A percentile compares a stretch with the other conserved stretches of the same genome.
Evolutionary conservation across 192 early-diverging fungal genomes (phyloP).

Genomic region (Umbelopsis sp.): DNA sequence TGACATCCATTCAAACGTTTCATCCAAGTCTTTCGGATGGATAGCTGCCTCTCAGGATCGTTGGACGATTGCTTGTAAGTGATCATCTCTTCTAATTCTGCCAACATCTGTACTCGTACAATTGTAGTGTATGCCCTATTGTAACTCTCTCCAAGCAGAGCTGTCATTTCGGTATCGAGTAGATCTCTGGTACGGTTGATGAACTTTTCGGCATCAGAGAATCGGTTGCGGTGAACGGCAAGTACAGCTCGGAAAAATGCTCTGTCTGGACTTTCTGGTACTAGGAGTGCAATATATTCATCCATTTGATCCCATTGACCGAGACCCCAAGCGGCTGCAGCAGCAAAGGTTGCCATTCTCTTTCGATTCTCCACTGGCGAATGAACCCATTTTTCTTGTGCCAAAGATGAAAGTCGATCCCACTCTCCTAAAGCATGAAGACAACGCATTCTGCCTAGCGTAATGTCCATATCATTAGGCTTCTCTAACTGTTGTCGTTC

Average conservation of each 20-base stretch:
- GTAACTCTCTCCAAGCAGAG: constrained; percentile 91
- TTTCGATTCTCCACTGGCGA: constrained; percentile 63
- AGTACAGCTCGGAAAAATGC: constrained; percentile 88
- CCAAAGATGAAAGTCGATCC: constrained; percentile 78
- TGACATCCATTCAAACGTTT: constrained; percentile 84
- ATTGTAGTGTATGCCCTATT: constrained; percentile 86
- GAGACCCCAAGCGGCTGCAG: constrained; percentile 91
- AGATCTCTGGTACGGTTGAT: constrained; percentile 83
- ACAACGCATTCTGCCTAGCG: constrained; percentile 86
- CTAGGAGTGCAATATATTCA: constrained; percentile 82
- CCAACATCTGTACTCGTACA: constrained; percentile 96
- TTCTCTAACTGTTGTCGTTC: constrained; percentile 77
- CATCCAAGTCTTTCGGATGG: constrained; percentile 90
- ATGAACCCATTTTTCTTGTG: constrained; percentile 75
- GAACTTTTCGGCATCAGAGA: constrained; percentile 66
- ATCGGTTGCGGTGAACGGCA: constrained; percentile 78
- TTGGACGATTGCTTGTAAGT: constrained; percentile 83
- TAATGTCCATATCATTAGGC: constrained; percentile 75
- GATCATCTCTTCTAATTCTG: constrained; percentile 97
- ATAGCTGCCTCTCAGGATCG: constrained; percentile 69
- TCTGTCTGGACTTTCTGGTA: constrained; percentile 76
- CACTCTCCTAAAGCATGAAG: constrained; percentile 92
- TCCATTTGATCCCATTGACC: constrained; percentile 89
- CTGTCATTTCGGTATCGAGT: constrained; percentile 83
- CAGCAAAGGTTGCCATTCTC: constrained; percentile 84